Evolutionary conservation across 2,329 filamentous ascomycete species (phyloP), one percentile per base, ranked within the genome.

Genomic region (Tolypocladium amazonense): DNA sequence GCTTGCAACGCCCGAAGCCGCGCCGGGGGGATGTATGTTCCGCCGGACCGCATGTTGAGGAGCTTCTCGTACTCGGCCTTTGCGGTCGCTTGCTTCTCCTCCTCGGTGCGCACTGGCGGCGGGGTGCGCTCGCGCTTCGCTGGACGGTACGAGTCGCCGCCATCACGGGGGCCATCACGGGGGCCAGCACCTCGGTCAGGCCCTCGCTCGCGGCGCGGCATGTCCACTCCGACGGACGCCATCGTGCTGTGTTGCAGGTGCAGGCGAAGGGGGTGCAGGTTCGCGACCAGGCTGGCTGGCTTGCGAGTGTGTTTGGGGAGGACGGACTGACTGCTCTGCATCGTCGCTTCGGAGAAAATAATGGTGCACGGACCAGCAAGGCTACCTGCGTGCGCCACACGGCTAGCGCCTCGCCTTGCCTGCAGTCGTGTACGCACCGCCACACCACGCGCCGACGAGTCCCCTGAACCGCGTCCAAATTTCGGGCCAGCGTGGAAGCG

Each of bases 21-120:
- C 58, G 93, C 93, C 0, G 94, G 94, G 25, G 94, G 94, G 62
- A 99, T 96, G 72, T 99, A 99, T 30, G 92, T 96, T 66, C 94
- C 94, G 64, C 94, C 94, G 56, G 92, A 96, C 65, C 94, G 89
- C 85, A 96, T 93, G 65, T 84, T 94, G 66, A 96, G 79, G 62
- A 97, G 83, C 76, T 93, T 93, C 75, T 95, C 88, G 76, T 96
- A 95, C 78, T 97, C 92, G 65, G 92, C 90, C 77, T 96, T 95
- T 52, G 91, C 90, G 47, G 87, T 87, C 30, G 87, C 90, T 75
- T 93, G 90, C 75, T 95, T 96, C 74, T 92, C 87, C 72, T 91
- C 91, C 68, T 89, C 91, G 55, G 83, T 86, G 63, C 78, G 80
- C 58, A 74, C 73, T 11, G 75, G 73, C 45, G 73, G 71, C 61